phyloP scores from a whole-genome alignment of 768 basidiomycete genomes.

The Pleurotus sapidus region DNA sequence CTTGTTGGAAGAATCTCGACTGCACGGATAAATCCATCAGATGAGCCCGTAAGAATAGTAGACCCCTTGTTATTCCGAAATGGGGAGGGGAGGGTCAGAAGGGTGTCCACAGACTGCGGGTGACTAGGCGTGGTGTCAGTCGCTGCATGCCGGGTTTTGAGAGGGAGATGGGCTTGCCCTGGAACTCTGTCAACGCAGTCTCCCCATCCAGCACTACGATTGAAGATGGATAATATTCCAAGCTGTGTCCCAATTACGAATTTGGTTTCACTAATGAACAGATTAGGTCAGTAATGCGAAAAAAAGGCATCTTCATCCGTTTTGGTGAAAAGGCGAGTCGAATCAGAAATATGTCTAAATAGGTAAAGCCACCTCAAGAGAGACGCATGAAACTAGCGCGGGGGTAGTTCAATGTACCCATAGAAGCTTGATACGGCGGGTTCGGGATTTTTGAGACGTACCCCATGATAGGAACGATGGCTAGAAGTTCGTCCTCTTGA shows the following conservation, averaged over 20 bases:
- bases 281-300: not conserved
- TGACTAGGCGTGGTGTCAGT: slow-evolving; percentile 50
- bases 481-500: slow-evolving; percentile 93
- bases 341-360: not conserved
- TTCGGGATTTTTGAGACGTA: slow-evolving; percentile 26
- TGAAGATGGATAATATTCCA: slow-evolving; percentile 88
- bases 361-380: not conserved
- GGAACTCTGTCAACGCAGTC: slow-evolving; percentile 91
- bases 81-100: slow-evolving; percentile 67
- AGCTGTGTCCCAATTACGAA: slow-evolving; percentile 86
- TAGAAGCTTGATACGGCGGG: not conserved
- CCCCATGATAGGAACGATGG: slow-evolving; percentile 83
- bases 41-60: slow-evolving; percentile 82
- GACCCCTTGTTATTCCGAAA: slow-evolving; percentile 57
- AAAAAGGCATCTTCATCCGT: not conserved
- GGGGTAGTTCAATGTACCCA: not conserved
- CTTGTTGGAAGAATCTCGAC: slow-evolving; percentile 88
- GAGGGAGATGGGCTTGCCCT: slow-evolving; percentile 49
- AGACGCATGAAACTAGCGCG: not conserved
- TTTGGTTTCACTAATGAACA: slow-evolving; percentile 60
- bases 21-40: slow-evolving; percentile 86
- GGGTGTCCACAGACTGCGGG: slow-evolving; percentile 86
- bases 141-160: not conserved
- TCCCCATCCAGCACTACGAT: slow-evolving; percentile 82
- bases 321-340: too few species aligned